Evolutionary conservation across 495 filamentous ascomycete genomes (phyloP), one percentile per base, ranked within the genome.

Genomic region (Aspergillus indologenus): DNA sequence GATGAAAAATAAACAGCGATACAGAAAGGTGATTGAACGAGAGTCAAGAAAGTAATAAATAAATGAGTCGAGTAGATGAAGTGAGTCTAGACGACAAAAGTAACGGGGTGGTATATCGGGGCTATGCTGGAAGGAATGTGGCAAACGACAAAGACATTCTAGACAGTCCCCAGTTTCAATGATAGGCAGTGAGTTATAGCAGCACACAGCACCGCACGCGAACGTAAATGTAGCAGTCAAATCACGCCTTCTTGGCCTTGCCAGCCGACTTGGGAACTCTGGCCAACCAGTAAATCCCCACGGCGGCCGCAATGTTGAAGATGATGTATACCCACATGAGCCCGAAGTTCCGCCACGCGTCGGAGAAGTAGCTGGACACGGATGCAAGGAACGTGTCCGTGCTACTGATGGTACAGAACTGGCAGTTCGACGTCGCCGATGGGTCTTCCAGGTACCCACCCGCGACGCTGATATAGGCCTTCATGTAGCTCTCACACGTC

Each of bases 241-340:
- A 40, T 40, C 34, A 40, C 12, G 5, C 34, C 34, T 40, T 40
- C 34, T 40, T 40, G 12, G 34, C 34, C 34, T 40, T 40, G 5
- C 12, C 12, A 2, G 12, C 12, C 34, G 34, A 40, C 80, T 89
- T 90, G 8, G 86, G 85, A 53, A 92, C 85, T 15, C 89, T 68
- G n/a, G 78, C 79, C 55, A 87, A 69, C 83, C 84, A 92, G 74
- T 91, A 92, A 24, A 92, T 65, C 42, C 72, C 70, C 20, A 90
- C 68, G 0, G 87, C 88, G 22, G 66, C 83, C 40, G 68, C 61
- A 66, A 89, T 71, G 71, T 92, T 91, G 71, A 90, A 86, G 34
- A 79, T 63, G 60, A 89, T 79, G 66, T 82, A 90, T 3, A 72
- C 81, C 70, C 74, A 78, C 61, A 81, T 60, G 46, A 83, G 65